Evolutionary conservation across 176 grass and related monocot genomes (phyloP).

Genomic region (Bolboschoenus planiculmis): DNA sequence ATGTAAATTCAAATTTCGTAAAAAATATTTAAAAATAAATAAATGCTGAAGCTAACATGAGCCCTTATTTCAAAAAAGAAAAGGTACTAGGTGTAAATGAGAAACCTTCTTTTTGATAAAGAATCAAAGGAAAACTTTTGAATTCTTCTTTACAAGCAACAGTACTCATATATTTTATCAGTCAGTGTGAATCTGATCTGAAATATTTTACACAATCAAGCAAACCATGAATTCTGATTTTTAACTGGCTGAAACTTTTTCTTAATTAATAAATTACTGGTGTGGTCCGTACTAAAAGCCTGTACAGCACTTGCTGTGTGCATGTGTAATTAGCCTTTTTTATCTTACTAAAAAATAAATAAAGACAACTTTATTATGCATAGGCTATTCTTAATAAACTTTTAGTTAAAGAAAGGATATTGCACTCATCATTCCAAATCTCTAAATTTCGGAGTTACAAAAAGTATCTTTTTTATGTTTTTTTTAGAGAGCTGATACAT

Average conservation of each 20-base stretch:
- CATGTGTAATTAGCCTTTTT: not conserved
- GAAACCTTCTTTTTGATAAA: not conserved
- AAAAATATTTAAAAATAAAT: too few relatives aligned
- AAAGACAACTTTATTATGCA: not conserved
- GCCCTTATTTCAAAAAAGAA: too few relatives aligned
- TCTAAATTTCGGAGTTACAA: not conserved
- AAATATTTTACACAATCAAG: not conserved
- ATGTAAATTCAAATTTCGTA: too few relatives aligned
- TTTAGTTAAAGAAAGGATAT: not conserved
- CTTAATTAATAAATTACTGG: not conserved
- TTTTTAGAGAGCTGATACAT: too few relatives aligned
- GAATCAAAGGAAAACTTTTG: not conserved
- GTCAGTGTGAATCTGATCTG: conserved; percentile 6
- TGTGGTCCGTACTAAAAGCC: not conserved
- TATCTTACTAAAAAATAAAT: not conserved
- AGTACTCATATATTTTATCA: not conserved
- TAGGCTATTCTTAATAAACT: not conserved
- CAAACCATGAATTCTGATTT: not conserved
- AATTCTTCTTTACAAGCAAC: not conserved
- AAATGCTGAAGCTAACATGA: too few relatives aligned
- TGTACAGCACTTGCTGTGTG: not conserved
- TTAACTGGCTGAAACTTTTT: not conserved
- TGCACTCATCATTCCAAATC: not conserved
- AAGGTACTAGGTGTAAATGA: not conserved
- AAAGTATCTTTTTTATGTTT: not conserved